phyloP scores from a whole-genome alignment of 768 basidiomycete genomes.

The Tylopilus intermedius region DNA sequence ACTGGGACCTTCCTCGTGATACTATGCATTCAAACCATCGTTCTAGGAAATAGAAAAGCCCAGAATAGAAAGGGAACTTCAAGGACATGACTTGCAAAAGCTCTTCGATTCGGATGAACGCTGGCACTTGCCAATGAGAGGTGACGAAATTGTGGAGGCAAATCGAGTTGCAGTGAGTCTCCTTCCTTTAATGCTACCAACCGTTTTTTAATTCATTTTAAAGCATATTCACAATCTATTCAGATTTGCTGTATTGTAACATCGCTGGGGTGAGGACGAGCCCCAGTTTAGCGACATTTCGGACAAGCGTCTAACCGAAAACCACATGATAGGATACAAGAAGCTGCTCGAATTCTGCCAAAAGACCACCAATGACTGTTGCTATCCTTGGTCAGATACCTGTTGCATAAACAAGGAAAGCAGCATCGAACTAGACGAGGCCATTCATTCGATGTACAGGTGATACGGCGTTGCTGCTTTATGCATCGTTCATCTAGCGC shows the following conservation, averaged over 20 bases:
- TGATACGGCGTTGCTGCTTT: slow-evolving; percentile 22
- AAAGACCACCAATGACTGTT: slow-evolving; percentile 15
- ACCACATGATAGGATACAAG: slow-evolving; percentile 3
- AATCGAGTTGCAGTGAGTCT: slow-evolving; percentile 5
- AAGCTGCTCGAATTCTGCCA: slow-evolving; percentile 17
- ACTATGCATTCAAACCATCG: not conserved
- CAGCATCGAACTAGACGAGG: slow-evolving; percentile 29
- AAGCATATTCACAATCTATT: slow-evolving; percentile 11
- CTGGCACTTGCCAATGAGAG: too few species aligned
- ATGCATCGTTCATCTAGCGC: too few species aligned
- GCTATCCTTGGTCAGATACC: slow-evolving; percentile 19
- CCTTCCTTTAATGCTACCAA: not conserved
- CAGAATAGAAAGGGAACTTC: too few species aligned
- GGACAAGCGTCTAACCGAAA: too few species aligned
- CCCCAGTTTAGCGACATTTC: slow-evolving; percentile 16
- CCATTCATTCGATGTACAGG: slow-evolving; percentile 26
- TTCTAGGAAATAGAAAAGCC: not conserved
- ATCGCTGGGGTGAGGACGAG: slow-evolving; percentile 21
- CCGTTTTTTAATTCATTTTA: not conserved
- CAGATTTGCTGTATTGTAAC: slow-evolving; percentile 19
- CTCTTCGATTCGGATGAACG: not conserved
- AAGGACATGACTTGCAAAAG: too few species aligned
- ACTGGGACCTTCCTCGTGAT: not conserved
- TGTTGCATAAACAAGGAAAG: slow-evolving; percentile 18
- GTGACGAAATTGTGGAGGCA: too few species aligned